phyloP scores from a whole-genome alignment of 2,329 filamentous ascomycete species.

The Thelonectria blattea region DNA sequence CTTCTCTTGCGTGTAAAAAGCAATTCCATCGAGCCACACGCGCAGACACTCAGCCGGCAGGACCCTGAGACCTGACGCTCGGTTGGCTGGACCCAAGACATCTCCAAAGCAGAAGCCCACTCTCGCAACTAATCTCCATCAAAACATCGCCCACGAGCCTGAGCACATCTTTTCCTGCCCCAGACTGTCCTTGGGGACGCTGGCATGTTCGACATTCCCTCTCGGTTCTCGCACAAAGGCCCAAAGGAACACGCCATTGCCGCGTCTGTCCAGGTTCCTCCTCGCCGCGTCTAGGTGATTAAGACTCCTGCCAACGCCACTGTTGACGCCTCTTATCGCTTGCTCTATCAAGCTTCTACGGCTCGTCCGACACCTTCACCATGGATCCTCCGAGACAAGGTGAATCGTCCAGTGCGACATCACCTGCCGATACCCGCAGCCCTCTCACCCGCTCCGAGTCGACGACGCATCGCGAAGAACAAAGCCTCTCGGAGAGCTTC shows the following conservation, averaged over 20 bases:
- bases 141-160: constrained; percentile 16
- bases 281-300: constrained; percentile 12
- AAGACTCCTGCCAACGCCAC: neutral
- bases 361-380: constrained; percentile 25
- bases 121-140: neutral
- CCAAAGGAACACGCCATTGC: constrained; percentile 19
- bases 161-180: constrained; percentile 25
- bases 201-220: constrained; percentile 41
- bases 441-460: constrained; percentile 47
- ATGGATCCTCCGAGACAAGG: constrained; percentile 53
- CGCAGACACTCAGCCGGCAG: neutral
- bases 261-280: constrained; percentile 16
- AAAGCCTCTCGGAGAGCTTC: constrained; percentile 58
- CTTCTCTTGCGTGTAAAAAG: constrained; percentile 1
- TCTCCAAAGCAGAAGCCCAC: neutral
- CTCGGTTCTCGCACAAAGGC: constrained; percentile 18
- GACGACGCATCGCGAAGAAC: constrained; percentile 46
- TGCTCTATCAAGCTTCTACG: constrained; percentile 11
- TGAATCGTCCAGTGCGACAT: constrained; percentile 48
- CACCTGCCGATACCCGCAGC: constrained; percentile 57
- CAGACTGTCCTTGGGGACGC: constrained; percentile 27
- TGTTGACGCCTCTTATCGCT: constrained; percentile 3
- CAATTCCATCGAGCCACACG: constrained; percentile 6
- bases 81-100: constrained; percentile 4
- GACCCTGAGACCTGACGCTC: constrained; percentile 7